A percentile compares a stretch with the other conserved stretches of the same genome.
These are phyloP conservation scores for Mucor velutinosus DNA, from an alignment of 371 early-diverging fungal species.

Conservation along the genomic window DNA sequence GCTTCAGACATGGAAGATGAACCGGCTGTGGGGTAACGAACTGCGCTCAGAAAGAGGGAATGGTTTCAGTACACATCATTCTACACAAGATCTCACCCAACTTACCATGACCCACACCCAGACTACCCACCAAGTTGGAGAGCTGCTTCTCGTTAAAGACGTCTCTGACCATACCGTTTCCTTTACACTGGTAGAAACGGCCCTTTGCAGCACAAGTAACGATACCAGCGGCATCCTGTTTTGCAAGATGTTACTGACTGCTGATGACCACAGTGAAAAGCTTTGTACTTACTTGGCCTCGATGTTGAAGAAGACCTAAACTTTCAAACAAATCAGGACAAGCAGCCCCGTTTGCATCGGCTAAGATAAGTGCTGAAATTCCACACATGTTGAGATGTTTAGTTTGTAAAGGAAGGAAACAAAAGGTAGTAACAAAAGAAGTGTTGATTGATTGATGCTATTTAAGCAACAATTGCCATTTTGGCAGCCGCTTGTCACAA, in stretches of 20 bases:
- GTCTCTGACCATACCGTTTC: conserved; percentile 97
- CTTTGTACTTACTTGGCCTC: conserved; percentile 84
- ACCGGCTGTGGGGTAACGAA: conserved; percentile 97
- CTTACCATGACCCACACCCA: conserved; percentile 97
- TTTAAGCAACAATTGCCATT: neutral
- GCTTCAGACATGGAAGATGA: conserved; percentile 93
- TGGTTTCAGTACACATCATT: neutral
- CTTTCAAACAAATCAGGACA: conserved; percentile 90
- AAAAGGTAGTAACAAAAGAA: neutral
- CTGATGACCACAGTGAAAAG: neutral
- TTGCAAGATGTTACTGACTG: neutral
- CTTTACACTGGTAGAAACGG: conserved; percentile 96
- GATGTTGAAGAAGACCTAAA: conserved; percentile 92
- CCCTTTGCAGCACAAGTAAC: conserved; percentile 96
- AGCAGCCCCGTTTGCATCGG: conserved; percentile 76
- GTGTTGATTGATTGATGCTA: neutral
- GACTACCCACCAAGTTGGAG: conserved; percentile 75
- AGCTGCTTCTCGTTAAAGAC: conserved; percentile 86
- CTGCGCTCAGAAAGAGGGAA: conserved; percentile 42
- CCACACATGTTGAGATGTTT: conserved; percentile 81
- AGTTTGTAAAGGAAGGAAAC: neutral
- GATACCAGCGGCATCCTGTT: conserved; percentile 98
- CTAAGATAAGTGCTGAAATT: conserved; percentile 84
- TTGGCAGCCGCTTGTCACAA: conserved; percentile 2
- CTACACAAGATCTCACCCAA: neutral